These are phyloP conservation scores for Sporothrix phasma DNA, from an alignment of 2,329 filamentous ascomycete genomes.

Conservation along the genomic window DNA sequence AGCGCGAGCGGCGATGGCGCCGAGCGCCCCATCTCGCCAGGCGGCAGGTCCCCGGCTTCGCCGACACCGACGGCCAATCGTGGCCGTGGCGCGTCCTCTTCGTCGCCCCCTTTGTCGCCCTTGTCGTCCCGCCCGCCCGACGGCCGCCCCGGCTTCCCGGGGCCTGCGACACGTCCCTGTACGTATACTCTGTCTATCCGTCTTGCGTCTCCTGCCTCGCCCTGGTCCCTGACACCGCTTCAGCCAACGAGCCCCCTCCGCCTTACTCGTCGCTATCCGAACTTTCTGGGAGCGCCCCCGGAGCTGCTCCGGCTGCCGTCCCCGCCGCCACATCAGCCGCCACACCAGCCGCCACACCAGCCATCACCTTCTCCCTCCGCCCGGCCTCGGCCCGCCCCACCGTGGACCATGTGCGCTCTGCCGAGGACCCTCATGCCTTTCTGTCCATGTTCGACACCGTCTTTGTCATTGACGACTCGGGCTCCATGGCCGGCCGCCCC, in stretches of 20 bases:
- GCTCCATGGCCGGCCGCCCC: conserved; percentile 66
- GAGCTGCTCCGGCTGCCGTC: not conserved
- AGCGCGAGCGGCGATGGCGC: not conserved
- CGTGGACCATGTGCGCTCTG: conserved; percentile 27
- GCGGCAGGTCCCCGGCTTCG: not conserved
- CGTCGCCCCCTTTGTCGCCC: not conserved
- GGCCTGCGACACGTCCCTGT: conserved; percentile 19
- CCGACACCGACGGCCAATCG: not conserved
- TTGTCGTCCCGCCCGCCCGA: not conserved
- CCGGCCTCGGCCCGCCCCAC: conserved; percentile 16
- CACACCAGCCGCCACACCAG: not conserved
- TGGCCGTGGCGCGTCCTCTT: not conserved
- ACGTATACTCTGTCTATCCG: not conserved
- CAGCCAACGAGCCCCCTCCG: conserved; percentile 27
- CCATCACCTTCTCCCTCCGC: conserved; percentile 3
- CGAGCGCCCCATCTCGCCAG: not conserved
- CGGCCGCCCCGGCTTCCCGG: conserved; percentile 19
- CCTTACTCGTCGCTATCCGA: conserved; percentile 22
- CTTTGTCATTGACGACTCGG: conserved; percentile 87
- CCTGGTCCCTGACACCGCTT: not conserved
- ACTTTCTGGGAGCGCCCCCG: not conserved
- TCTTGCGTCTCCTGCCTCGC: not conserved
- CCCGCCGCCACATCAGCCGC: conserved; percentile 16
- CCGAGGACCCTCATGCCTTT: conserved; percentile 65
- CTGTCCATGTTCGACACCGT: conserved; percentile 73